Base-by-base conservation (phyloP, 1,139 yeast species). In the Protomyces gravidus region DNA sequence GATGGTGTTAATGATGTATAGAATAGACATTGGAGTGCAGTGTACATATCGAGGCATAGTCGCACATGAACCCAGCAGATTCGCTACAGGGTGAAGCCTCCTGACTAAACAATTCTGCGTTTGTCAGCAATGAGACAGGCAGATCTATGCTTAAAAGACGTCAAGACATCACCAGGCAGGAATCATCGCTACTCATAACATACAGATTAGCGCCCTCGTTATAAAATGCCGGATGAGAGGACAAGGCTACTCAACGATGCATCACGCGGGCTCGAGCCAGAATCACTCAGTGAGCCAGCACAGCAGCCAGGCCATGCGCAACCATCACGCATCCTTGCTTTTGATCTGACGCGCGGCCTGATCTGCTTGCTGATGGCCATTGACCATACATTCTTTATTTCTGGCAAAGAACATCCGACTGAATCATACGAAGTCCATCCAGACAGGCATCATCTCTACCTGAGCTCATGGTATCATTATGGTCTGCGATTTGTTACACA, bases 381-480 rank as follows among this genome's bases (percentile, higher is more conserved):
- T 45, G 58, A 53, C 27, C 58, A 53, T 26, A 53, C 58, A 15
- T 53, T 53, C 51, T 53, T 53, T 39, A 30, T 45, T 15, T 53
- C 58, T 23, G 58, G 58, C 47, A 53, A 53, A 30, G 58, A 53
- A 36, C 58, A 53, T 33, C 58, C 58, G 17, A 53, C 58, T 1
- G 58, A 53, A 27, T 45, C 50, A 3, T 53, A 32, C 27, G 26
- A 21, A 30, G 23, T 53, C 13, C 58, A 53, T 19, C 58, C 58
- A 21, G 58, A 53, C 48, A 30, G 58, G 19, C 45, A 33, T n/a
- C 45, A 47, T 30, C 36, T 39, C 23, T 53, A 53, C 30, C 51
- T 53, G 15, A 27, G 23, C 15, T 45, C 51, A 5, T 46, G 51
- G 58, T 53, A 53, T 32, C 42, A 45, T 4, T 53, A 53, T 13